Percentiles rank a stretch among this genome's conserved stretches.
Conservation (phyloP, 805 yeast species). For the Ogataea corticis region DNA sequence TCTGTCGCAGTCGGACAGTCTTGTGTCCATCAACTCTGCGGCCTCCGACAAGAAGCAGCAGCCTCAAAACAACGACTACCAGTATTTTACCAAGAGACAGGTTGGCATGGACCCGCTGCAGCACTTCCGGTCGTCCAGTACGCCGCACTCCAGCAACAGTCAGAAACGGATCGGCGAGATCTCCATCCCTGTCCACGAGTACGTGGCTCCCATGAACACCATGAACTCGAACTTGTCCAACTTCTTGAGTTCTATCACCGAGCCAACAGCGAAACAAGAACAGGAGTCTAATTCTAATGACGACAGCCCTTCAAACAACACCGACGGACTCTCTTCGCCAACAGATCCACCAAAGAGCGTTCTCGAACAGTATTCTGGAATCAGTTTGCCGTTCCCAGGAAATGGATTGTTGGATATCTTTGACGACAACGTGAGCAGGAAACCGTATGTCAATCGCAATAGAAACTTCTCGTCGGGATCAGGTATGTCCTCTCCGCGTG, state of each 20-base stretch:
- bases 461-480: slow-evolving; percentile 19
- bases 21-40: slow-evolving; percentile 23
- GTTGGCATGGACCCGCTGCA: slow-evolving; percentile 36
- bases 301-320: slow-evolving; percentile 4
- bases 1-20: slow-evolving; percentile 24
- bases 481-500: slow-evolving; percentile 21
- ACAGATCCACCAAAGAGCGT: slow-evolving; percentile 2
- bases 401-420: slow-evolving; percentile 34
- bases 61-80: slow-evolving; percentile 11
- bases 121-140: slow-evolving; percentile 25
- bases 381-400: slow-evolving; percentile 29
- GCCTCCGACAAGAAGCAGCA: slow-evolving; percentile 11
- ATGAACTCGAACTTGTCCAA: slow-evolving; percentile 36
- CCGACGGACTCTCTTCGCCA: neutral
- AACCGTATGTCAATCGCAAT: slow-evolving; percentile 11
- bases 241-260: slow-evolving; percentile 21
- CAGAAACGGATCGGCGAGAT: slow-evolving; percentile 35
- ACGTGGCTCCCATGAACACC: slow-evolving; percentile 37
- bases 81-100: slow-evolving; percentile 26
- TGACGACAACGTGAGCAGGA: slow-evolving; percentile 18
- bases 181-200: slow-evolving; percentile 36
- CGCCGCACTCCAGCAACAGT: slow-evolving; percentile 9
- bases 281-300: neutral
- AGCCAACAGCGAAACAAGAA: neutral
- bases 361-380: slow-evolving; percentile 16